Conservation (phyloP, 306 rosid genomes). For the Neltuma alba region DNA sequence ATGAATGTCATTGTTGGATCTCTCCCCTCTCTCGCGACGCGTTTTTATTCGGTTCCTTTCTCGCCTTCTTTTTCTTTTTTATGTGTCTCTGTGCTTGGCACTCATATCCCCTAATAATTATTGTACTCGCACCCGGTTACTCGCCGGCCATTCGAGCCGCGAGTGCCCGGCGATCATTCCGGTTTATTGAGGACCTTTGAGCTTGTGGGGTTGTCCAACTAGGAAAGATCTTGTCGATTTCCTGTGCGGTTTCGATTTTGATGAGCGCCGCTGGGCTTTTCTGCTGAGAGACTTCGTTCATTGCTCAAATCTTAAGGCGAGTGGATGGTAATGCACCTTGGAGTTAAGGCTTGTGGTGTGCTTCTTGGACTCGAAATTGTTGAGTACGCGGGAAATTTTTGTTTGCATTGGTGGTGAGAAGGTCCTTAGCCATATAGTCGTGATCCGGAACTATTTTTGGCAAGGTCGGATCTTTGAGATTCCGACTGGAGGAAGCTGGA, state of each 20-base stretch:
- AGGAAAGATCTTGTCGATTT: background rate
- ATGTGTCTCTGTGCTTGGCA: background rate
- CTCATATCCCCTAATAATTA: background rate
- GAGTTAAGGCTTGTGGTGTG: conserved; percentile 14
- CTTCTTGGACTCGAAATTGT: conserved; percentile 3
- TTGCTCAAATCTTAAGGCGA: background rate
- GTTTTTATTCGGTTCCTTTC: conserved; percentile 27
- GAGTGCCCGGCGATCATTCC: conserved; percentile 23
- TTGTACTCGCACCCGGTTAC: conserved; percentile 8
- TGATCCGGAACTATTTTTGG: conserved; percentile 26
- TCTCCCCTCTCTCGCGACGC: conserved; percentile 18
- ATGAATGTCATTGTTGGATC: conserved; percentile 37
- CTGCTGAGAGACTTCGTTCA: background rate
- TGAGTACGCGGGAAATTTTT: background rate
- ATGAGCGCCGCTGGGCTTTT: conserved; percentile 4
- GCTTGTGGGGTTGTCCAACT: background rate
- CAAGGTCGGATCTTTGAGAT: conserved; percentile 37
- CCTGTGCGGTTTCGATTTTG: conserved; percentile 22
- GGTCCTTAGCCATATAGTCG: background rate
- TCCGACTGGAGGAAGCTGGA: background rate
- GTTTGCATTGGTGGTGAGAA: conserved; percentile 37
- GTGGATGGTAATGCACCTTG: conserved; percentile 16
- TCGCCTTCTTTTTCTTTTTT: background rate
- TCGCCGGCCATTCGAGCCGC: conserved; percentile 32
- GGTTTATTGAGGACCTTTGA: background rate